Evolutionary conservation across 202 grass and related monocot genomes (phyloP).

Genomic region (Thinopyrum obtusiflorum): DNA sequence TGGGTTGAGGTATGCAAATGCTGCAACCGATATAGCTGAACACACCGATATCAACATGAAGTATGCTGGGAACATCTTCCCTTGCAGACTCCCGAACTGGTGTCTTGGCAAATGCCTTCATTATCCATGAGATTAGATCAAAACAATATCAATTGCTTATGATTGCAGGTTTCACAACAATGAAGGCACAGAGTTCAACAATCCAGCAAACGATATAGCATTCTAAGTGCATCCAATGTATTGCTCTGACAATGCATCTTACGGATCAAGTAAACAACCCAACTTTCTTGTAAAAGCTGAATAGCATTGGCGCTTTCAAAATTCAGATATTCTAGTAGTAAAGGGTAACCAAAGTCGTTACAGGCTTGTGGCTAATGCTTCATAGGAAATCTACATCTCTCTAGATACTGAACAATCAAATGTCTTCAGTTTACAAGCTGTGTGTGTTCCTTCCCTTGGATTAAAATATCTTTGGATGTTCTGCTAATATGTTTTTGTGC

Average conservation of each 20-base stretch:
- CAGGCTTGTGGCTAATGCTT: background rate
- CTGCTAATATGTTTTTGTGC: background rate
- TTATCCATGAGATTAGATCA: background rate
- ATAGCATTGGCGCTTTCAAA: background rate
- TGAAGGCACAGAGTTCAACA: background rate
- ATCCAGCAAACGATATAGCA: background rate
- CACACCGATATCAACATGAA: constrained; percentile 66
- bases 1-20: constrained; percentile 79
- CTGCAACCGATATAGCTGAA: constrained; percentile 54
- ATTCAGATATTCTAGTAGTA: background rate
- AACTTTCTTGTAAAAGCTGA: background rate
- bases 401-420: background rate
- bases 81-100: constrained; percentile 69
- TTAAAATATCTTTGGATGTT: background rate
- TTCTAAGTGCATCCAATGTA: background rate
- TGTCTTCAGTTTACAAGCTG: background rate
- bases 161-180: background rate
- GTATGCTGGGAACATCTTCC: constrained; percentile 84
- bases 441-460: background rate
- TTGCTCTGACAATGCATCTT: background rate
- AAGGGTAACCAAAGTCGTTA: background rate
- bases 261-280: background rate
- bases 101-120: constrained; percentile 73
- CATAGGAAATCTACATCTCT: background rate
- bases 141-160: background rate